These are phyloP conservation scores for Colletotrichum sp. DNA, from an alignment of 2,329 filamentous ascomycete genomes.

Conservation along the genomic window DNA sequence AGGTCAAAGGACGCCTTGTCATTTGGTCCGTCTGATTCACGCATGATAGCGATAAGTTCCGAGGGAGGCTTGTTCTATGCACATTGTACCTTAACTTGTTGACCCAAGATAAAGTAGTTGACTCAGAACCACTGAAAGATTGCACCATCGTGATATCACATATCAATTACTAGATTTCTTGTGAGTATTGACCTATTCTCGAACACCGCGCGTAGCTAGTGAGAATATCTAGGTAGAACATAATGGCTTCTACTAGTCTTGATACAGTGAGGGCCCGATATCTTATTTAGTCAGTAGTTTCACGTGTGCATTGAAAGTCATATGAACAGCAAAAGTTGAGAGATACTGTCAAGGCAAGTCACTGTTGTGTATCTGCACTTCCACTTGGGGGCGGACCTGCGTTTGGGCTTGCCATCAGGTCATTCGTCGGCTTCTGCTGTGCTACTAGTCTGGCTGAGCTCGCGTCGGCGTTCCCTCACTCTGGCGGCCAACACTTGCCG, in stretches of 20 bases:
- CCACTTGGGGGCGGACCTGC: rapidly evolving
- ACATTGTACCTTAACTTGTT: rapidly evolving
- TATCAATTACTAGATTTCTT: rapidly evolving
- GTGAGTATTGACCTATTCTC: neutral
- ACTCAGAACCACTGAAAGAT: neutral
- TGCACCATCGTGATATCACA: no score
- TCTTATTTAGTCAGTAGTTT: rapidly evolving
- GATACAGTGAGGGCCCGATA: rapidly evolving
- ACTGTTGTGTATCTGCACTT: rapidly evolving
- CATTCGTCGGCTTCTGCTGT: no score
- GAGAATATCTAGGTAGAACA: no score
- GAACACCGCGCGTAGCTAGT: rapidly evolving
- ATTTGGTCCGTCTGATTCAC: rapidly evolving
- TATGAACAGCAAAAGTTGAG: no score
- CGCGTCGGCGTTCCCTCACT: no score
- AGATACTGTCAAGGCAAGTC: rapidly evolving
- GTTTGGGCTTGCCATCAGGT: no score
- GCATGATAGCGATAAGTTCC: neutral
- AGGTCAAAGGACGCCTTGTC: rapidly evolving
- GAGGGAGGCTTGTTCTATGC: neutral
- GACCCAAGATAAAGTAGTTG: neutral
- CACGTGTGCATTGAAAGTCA: no score
- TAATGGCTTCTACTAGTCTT: rapidly evolving
- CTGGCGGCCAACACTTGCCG: no score
- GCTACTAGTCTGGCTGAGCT: no score